These are phyloP conservation scores for Tubosaeta brunneosetosa DNA, from an alignment of 768 basidiomycete genomes.

Conservation along the genomic window DNA sequence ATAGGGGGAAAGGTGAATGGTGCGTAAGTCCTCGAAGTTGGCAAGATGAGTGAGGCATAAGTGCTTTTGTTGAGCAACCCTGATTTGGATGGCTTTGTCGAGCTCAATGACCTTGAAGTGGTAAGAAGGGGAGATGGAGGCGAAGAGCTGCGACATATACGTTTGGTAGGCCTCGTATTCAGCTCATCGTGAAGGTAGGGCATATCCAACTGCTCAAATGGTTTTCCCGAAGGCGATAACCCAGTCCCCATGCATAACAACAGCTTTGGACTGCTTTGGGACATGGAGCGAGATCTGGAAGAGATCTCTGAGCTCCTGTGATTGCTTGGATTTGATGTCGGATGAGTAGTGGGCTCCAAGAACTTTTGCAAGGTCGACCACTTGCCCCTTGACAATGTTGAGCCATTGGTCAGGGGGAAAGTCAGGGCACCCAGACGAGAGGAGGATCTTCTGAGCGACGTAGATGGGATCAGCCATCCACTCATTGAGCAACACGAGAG, in stretches of 20 bases:
- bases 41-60: neutral
- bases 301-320: constrained; percentile 1
- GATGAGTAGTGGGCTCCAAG: neutral
- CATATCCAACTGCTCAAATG: no score
- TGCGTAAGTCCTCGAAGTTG: neutral
- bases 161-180: no score
- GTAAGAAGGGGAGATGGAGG: no score
- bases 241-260: neutral
- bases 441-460: no score
- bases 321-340: neutral
- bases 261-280: neutral
- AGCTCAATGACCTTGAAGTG: no score
- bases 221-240: constrained; percentile 2
- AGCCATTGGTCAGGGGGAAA: no score
- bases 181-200: no score
- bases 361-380: constrained; percentile 7
- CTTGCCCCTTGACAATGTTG: constrained; percentile 2
- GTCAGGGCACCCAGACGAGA: no score
- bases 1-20: no score
- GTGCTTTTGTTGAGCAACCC: constrained; percentile 12
- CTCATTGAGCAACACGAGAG: no score
- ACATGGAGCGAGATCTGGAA: neutral
- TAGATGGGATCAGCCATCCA: no score
- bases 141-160: no score
- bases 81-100: constrained; percentile 26